Evolutionary conservation across 805 yeast species (phyloP), one percentile per base, ranked within the genome.

Genomic region (Wickerhamiella vanderwaltii): DNA sequence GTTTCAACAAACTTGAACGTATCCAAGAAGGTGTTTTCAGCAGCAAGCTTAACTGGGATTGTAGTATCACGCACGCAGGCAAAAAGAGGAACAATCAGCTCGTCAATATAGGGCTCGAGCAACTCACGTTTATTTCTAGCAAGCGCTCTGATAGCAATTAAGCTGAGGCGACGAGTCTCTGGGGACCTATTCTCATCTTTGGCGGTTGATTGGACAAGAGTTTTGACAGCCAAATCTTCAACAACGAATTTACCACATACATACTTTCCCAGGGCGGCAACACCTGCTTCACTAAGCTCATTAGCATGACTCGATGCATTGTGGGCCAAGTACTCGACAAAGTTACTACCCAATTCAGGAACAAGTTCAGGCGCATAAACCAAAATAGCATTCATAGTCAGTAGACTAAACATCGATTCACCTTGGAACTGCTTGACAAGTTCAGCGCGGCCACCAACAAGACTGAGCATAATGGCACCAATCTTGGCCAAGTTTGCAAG

Each of bases 1-100:
- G 53, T 54, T 48, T 81, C 94, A 24, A 82, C 78, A 51, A 88
- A 64, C 36, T 71, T 67, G 61, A 86, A 79, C 13, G 85, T 56
- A 1, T 83, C 74, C 49, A 87, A 58, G 58, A 72, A 86, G 1
- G 93, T 86, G 64, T 84, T 84, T 59, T 88, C 98, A 6, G 95
- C 95, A 1, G 96, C 95, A 47, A 88, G 68, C 54, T 86, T 87
- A 51, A 88, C 78, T 4, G 98, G 96, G 54, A 88, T 84, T 36
- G 83, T 67, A n/a, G 77, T 69, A 54, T 87, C 95, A 49, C 98
- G 70, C 30, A 88, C 79, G 57, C 91, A 78, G 0, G 79, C 65
- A 58, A 88, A 88, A 2, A 86, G 77, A 9, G 83, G 67, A 11
- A 91, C 84, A 3, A 71, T 83, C 39, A 88, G 52, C 0, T 61